A percentile compares a stretch with the other conserved stretches of the same genome.
These are phyloP conservation scores for Penicillium palitans DNA, from an alignment of 2,329 filamentous ascomycete species.

Conservation along the genomic window DNA sequence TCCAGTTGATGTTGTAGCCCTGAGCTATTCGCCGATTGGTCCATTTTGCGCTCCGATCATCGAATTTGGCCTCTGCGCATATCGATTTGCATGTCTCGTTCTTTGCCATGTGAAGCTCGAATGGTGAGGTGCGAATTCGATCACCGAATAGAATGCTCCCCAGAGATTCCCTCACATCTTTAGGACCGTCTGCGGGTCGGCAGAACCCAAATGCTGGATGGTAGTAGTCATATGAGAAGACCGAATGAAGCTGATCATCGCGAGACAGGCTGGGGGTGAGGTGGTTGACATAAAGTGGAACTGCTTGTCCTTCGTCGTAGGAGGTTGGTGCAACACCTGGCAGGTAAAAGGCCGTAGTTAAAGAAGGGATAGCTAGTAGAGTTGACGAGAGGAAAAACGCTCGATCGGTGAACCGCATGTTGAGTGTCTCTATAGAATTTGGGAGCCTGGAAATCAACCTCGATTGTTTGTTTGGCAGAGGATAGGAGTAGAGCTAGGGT, in stretches of 20 bases:
- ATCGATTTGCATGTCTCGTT: constrained; percentile 86
- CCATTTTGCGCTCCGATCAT: constrained; percentile 68
- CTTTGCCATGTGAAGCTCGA: constrained; percentile 79
- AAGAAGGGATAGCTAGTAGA: constrained; percentile 34
- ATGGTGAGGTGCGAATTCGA: constrained; percentile 94
- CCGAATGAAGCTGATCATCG: constrained; percentile 82
- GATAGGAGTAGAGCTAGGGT: constrained; percentile 1
- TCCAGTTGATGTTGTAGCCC: constrained; percentile 91
- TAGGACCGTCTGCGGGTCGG: constrained; percentile 70
- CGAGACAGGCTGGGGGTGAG: constrained; percentile 80
- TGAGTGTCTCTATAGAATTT: constrained; percentile 22
- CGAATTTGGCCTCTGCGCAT: constrained; percentile 68
- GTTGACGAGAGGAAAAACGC: constrained; percentile 31
- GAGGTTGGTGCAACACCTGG: constrained; percentile 93
- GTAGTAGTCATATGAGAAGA: constrained; percentile 97
- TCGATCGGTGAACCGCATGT: constrained; percentile 40
- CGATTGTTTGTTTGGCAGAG: constrained; percentile 14
- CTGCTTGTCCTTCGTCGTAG: constrained; percentile 75
- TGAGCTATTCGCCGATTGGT: constrained; percentile 80
- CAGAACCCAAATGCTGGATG: constrained; percentile 86
- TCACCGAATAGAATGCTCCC: constrained; percentile 98
- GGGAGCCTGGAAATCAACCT: constrained; percentile 16
- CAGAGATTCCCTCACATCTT: constrained; percentile 81
- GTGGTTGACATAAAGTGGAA: constrained; percentile 89
- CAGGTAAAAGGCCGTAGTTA: constrained; percentile 79